Percentiles rank a stretch among this genome's conserved stretches.
Conservation (phyloP, 495 filamentous ascomycete genomes). For the Neurospora cerealis region DNA sequence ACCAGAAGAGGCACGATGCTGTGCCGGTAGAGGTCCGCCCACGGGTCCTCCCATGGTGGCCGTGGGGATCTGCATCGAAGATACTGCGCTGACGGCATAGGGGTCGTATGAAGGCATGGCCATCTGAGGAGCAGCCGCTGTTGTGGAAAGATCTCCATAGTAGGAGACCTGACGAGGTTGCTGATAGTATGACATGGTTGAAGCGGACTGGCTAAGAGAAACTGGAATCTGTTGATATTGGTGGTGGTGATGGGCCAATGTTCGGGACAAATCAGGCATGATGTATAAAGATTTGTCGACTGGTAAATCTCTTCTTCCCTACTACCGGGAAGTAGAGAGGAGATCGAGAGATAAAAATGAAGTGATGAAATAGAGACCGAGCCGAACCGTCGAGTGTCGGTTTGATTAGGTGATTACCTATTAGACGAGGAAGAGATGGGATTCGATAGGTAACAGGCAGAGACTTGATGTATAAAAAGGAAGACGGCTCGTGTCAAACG, state of each 20-base stretch:
- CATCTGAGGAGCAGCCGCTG: slow-evolving; percentile 11
- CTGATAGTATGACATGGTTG: slow-evolving; percentile 23
- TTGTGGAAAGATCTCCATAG: slow-evolving; percentile 18
- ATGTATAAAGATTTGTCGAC: slow-evolving; percentile 3
- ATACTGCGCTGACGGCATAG: slow-evolving; percentile 24
- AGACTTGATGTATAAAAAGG: neutral
- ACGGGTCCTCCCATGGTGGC: slow-evolving; percentile 23
- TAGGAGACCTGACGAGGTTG: slow-evolving; percentile 17
- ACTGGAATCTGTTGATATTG: slow-evolving; percentile 14
- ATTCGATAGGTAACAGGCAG: neutral
- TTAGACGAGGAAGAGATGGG: slow-evolving; percentile 6
- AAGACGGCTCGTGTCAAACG: slow-evolving; percentile 36
- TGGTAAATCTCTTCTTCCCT: slow-evolving; percentile 1
- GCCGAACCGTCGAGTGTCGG: slow-evolving; percentile 6
- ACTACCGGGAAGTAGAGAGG: neutral
- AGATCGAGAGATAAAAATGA: neutral
- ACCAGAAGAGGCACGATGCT: slow-evolving; percentile 41
- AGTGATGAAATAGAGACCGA: neutral
- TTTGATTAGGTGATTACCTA: slow-evolving; percentile 14
- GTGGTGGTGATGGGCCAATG: slow-evolving; percentile 24
- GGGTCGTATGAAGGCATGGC: slow-evolving; percentile 26
- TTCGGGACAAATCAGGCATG: slow-evolving; percentile 24
- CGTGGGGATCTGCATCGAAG: slow-evolving; percentile 25
- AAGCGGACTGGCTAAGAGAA: slow-evolving; percentile 4
- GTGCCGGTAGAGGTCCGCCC: slow-evolving; percentile 20